Evolutionary conservation across 2,329 filamentous ascomycete species (phyloP).

Genomic region (Xylariaceae sp.): DNA sequence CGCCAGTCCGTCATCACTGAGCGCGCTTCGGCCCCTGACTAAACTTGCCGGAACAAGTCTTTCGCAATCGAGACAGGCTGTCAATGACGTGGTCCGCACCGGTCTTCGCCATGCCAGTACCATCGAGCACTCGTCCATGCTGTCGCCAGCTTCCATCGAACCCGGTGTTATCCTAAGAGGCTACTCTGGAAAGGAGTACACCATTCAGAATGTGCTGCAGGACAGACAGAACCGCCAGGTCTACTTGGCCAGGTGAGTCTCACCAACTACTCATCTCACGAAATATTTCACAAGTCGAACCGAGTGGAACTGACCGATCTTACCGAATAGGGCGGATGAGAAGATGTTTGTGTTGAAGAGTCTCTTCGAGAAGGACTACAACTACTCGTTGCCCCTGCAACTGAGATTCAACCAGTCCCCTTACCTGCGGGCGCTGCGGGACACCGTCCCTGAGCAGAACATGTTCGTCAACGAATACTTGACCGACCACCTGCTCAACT

Average conservation of each 20-base stretch:
- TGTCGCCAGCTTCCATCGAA: conserved; percentile 22
- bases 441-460: conserved; percentile 39
- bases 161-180: conserved; percentile 30
- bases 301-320: neutral
- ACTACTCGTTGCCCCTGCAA: conserved; percentile 32
- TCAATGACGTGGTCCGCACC: conserved; percentile 13
- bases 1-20: conserved; percentile 26
- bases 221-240: conserved; percentile 34
- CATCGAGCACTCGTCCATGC: conserved; percentile 21
- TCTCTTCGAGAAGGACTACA: conserved; percentile 33
- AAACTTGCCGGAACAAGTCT: conserved; percentile 23
- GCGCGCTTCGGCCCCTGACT: conserved; percentile 28
- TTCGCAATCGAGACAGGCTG: conserved; percentile 24
- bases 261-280: neutral
- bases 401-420: conserved; percentile 31
- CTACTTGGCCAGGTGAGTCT: conserved; percentile 32
- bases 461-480: conserved; percentile 44
- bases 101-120: conserved; percentile 27
- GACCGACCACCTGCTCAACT: conserved; percentile 38
- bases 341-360: conserved; percentile 34
- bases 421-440: conserved; percentile 36
- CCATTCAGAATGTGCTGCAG: conserved; percentile 33
- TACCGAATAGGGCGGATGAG: conserved; percentile 27
- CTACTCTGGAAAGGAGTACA: conserved; percentile 32
- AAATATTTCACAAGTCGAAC: too few relatives aligned